Conservation (phyloP, 2,329 filamentous ascomycete genomes). For the Atkinsonella texensis region DNA sequence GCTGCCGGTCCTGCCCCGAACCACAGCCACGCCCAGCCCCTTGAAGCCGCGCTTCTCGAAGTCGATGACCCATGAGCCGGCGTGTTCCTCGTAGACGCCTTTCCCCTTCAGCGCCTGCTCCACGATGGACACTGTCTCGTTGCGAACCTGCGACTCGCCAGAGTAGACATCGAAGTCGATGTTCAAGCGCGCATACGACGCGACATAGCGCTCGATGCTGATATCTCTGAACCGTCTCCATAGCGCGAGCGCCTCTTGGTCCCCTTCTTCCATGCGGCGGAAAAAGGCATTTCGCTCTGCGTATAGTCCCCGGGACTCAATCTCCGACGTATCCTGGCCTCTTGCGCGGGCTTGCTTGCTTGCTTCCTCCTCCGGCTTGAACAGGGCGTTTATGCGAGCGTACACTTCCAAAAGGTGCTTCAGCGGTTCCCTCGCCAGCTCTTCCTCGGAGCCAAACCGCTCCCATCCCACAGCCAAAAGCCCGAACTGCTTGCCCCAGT, state of each 20-base stretch:
- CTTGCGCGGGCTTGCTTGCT: slow-evolving; percentile 34
- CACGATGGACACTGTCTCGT: slow-evolving; percentile 42
- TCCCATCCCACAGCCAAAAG: slow-evolving; percentile 55
- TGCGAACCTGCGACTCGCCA: slow-evolving; percentile 48
- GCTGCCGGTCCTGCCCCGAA: slow-evolving; percentile 51
- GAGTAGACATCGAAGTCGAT: slow-evolving; percentile 54
- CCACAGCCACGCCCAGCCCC: slow-evolving; percentile 49
- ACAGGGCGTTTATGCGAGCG: slow-evolving; percentile 50
- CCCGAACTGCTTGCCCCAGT: slow-evolving; percentile 60
- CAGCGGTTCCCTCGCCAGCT: slow-evolving; percentile 51
- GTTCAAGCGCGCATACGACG: slow-evolving; percentile 42
- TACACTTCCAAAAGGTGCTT: slow-evolving; percentile 59
- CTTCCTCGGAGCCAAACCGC: slow-evolving; percentile 52
- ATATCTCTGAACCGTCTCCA: slow-evolving; percentile 44
- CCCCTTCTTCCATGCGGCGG: slow-evolving; percentile 45
- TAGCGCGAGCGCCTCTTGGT: slow-evolving; percentile 37
- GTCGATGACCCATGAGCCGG: slow-evolving; percentile 57
- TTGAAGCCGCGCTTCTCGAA: slow-evolving; percentile 55
- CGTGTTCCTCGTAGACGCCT: slow-evolving; percentile 46
- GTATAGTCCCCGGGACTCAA: slow-evolving; percentile 27
- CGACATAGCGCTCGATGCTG: slow-evolving; percentile 27
- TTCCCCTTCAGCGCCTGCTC: slow-evolving; percentile 45
- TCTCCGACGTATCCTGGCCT: slow-evolving; percentile 22
- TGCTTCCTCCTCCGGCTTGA: slow-evolving; percentile 48
- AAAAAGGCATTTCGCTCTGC: slow-evolving; percentile 44